phyloP scores from a whole-genome alignment of 441 rosid species.

The Dalechampia spathulata region DNA sequence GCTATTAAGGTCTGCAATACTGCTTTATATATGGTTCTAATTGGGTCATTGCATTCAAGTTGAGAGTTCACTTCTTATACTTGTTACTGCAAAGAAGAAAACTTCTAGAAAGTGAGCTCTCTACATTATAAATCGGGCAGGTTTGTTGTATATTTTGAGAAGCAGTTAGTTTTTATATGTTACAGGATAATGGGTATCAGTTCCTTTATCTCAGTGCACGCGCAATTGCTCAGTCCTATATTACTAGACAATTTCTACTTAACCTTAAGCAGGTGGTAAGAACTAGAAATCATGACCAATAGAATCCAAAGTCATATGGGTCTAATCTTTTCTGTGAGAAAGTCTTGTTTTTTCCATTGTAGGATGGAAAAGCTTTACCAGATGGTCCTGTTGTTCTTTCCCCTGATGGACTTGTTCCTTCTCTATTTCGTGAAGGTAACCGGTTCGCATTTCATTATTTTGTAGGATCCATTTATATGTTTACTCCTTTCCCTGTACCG shows the following conservation, averaged over 20 bases:
- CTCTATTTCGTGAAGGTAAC: conserved; percentile 87
- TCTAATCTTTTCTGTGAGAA: conserved; percentile 8
- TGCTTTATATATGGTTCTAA: too few species aligned
- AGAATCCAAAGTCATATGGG: conserved; percentile 1
- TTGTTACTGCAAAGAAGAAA: too few species aligned
- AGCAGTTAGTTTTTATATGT: conserved; percentile 11
- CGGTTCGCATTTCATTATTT: not conserved
- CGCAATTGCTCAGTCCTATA: conserved; percentile 87
- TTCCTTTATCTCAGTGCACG: conserved; percentile 97
- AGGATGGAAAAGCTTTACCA: conserved; percentile 94
- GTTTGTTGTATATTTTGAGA: conserved; percentile 11
- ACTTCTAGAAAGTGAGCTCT: too few species aligned
- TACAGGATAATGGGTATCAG: conserved; percentile 96
- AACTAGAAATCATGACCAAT: not conserved
- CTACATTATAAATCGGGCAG: too few species aligned
- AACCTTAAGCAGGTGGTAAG: conserved; percentile 81
- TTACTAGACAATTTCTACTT: conserved; percentile 71
- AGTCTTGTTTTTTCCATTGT: conserved; percentile 14
- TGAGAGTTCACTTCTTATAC: too few species aligned
- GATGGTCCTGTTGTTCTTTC: conserved; percentile 97
- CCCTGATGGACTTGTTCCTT: conserved; percentile 96
- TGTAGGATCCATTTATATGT: too few species aligned
- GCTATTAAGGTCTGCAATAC: conserved; percentile 93
- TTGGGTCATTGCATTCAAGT: too few species aligned
- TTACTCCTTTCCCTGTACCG: too few species aligned